These are phyloP conservation scores for Chrysoporthe austroafricana DNA, from an alignment of 2,329 filamentous ascomycete species.

Conservation along the genomic window DNA sequence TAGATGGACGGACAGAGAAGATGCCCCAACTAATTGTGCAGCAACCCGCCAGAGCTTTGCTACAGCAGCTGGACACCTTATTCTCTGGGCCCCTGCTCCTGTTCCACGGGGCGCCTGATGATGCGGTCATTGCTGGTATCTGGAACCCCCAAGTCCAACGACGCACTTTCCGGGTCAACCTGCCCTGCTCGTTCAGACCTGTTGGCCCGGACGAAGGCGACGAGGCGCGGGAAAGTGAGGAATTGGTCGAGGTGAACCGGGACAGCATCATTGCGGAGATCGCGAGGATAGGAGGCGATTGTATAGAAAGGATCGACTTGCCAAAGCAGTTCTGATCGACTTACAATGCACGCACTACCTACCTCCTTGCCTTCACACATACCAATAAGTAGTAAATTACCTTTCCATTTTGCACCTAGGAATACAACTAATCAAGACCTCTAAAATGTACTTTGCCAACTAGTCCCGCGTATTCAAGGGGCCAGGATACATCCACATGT, in stretches of 20 bases:
- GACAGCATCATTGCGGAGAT: conserved; percentile 74
- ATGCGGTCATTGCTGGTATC: conserved; percentile 58
- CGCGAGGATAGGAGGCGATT: conserved; percentile 65
- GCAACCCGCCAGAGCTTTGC: conserved; percentile 64
- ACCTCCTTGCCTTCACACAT: background rate
- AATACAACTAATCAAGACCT: background rate
- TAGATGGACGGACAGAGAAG: conserved; percentile 62
- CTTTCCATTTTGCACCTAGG: background rate
- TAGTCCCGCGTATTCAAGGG: background rate
- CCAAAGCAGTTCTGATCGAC: conserved; percentile 3
- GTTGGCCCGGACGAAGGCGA: conserved; percentile 34
- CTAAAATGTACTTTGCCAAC: background rate
- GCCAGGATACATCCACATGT: background rate
- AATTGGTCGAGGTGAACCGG: conserved; percentile 66
- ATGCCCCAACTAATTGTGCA: conserved; percentile 55
- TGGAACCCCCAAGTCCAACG: conserved; percentile 60
- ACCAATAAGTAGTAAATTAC: background rate
- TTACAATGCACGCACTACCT: background rate
- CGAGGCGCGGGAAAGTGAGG: conserved; percentile 45
- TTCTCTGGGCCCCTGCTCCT: conserved; percentile 77
- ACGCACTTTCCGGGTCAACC: conserved; percentile 70
- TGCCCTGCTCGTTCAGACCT: conserved; percentile 70
- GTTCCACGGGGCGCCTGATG: conserved; percentile 70
- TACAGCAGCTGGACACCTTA: conserved; percentile 66
- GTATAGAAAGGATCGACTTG: conserved; percentile 72